phyloP scores from a whole-genome alignment of 176 grass and related monocot genomes.

The Oryza punctata region DNA sequence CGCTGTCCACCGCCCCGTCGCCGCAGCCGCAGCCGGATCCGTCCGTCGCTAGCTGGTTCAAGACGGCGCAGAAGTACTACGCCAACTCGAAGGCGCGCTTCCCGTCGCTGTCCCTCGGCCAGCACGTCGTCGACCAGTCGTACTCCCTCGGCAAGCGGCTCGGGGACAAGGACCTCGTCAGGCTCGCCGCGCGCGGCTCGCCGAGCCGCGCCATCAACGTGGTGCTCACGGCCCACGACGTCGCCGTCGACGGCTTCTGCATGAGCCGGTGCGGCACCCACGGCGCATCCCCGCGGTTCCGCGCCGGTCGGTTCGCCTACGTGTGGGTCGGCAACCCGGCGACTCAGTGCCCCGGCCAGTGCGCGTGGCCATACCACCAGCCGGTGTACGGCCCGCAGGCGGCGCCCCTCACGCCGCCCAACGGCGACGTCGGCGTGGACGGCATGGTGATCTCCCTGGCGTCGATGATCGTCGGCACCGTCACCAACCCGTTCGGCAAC shows the following conservation, averaged over 20 bases:
- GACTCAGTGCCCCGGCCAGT: constrained; percentile 79
- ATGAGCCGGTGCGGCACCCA: constrained; percentile 85
- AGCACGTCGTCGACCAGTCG: constrained; percentile 53
- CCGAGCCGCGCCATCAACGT: constrained; percentile 66
- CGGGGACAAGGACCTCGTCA: constrained; percentile 43
- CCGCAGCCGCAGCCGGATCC: constrained; percentile 45
- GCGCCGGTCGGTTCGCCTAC: constrained; percentile 67
- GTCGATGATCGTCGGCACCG: constrained; percentile 74
- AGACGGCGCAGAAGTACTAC: constrained; percentile 73
- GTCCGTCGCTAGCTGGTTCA: constrained; percentile 75
- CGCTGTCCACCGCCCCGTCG: constrained; percentile 8
- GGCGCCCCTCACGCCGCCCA: constrained; percentile 72
- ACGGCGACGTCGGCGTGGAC: constrained; percentile 87
- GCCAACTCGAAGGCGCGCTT: constrained; percentile 53
- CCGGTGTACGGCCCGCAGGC: constrained; percentile 83
- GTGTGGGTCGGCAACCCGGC: constrained; percentile 93
- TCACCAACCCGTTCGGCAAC: constrained; percentile 85
- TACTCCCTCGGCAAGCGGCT: constrained; percentile 64
- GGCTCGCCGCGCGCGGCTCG: constrained; percentile 43
- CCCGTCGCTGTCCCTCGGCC: constrained; percentile 31
- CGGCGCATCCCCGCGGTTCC: constrained; percentile 55
- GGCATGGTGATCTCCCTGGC: constrained; percentile 92
- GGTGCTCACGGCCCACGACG: constrained; percentile 81
- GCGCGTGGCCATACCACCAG: constrained; percentile 98
- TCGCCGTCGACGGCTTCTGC: constrained; percentile 87